phyloP scores from a whole-genome alignment of 345 rosid species.

The Excoecaria cochinchinensis region DNA sequence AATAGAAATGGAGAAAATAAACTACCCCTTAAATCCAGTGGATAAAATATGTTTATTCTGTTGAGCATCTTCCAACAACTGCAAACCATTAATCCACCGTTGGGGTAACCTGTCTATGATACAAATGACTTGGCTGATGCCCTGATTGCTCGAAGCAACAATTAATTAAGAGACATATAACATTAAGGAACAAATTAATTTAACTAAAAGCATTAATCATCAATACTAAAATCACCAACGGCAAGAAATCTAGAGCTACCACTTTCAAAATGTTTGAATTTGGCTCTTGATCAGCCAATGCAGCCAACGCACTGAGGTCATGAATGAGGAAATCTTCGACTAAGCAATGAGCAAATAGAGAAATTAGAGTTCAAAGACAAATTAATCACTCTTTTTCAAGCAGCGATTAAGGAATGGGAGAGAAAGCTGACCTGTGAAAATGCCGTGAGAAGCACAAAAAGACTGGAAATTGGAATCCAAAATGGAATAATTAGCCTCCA shows the following conservation, averaged over 20 bases:
- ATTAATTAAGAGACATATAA: not conserved
- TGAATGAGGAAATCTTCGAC: conserved; percentile 62
- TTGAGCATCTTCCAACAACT: conserved; percentile 51
- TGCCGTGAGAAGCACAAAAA: conserved; percentile 62
- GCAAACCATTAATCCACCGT: conserved; percentile 60
- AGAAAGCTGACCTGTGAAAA: conserved; percentile 43
- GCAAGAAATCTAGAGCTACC: conserved; percentile 24
- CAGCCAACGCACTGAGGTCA: conserved; percentile 48
- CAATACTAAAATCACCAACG: not conserved
- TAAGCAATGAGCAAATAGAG: conserved; percentile 11
- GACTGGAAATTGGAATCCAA: conserved; percentile 52
- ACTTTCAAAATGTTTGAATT: conserved; percentile 45
- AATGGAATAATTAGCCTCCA: conserved; percentile 47
- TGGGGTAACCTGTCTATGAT: conserved; percentile 44
- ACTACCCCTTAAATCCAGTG: conserved; percentile 64
- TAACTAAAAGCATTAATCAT: not conserved
- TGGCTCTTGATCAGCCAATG: conserved; percentile 40
- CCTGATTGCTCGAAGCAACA: conserved; percentile 34
- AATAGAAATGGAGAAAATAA: not conserved
- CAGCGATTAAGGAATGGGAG: not conserved
- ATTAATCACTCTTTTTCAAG: not conserved
- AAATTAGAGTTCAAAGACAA: not conserved
- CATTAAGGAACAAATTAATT: not conserved
- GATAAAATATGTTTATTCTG: conserved; percentile 44
- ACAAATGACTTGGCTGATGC: conserved; percentile 46